phyloP scores from a whole-genome alignment of 169 alveolate species.

The Plasmodium fragile region DNA sequence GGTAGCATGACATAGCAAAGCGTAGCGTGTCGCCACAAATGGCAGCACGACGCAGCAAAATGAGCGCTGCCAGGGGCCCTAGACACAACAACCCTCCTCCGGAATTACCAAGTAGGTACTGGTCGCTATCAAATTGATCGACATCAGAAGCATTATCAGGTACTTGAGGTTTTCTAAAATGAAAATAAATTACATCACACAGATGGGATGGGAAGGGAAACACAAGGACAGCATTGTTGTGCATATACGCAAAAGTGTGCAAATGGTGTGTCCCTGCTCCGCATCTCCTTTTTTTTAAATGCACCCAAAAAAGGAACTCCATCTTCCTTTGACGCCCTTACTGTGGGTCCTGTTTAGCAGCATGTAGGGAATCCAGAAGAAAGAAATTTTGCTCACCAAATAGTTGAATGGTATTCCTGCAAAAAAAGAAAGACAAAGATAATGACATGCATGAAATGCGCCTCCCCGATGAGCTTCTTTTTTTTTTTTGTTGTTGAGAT shows the following conservation, averaged over 20 bases:
- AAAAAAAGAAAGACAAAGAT: constrained; percentile 30
- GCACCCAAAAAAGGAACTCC: not conserved
- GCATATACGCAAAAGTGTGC: not conserved
- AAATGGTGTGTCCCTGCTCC: not conserved
- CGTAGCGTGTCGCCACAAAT: not conserved
- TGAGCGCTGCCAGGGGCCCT: not conserved
- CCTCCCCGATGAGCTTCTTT: not conserved
- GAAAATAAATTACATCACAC: not conserved
- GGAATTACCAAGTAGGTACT: constrained; percentile 63
- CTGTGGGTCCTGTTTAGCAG: constrained; percentile 23
- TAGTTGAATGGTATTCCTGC: constrained; percentile 55
- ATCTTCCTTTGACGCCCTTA: not conserved
- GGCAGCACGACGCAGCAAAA: not conserved
- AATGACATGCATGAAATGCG: not conserved
- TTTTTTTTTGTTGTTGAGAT: not conserved
- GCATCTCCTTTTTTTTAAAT: not conserved
- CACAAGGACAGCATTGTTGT: not conserved
- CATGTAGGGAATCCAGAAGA: constrained; percentile 73
- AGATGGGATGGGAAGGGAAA: not conserved
- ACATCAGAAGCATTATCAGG: constrained; percentile 39
- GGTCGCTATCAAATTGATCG: constrained; percentile 33
- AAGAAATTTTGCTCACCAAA: constrained; percentile 41
- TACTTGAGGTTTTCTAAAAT: constrained; percentile 45
- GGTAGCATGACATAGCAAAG: not conserved
- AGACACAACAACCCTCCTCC: not conserved